Percentiles rank a stretch among this genome's conserved stretches.
These are phyloP conservation scores for Mimosa bimucronata DNA, from an alignment of 306 rosid genomes.

Conservation along the genomic window DNA sequence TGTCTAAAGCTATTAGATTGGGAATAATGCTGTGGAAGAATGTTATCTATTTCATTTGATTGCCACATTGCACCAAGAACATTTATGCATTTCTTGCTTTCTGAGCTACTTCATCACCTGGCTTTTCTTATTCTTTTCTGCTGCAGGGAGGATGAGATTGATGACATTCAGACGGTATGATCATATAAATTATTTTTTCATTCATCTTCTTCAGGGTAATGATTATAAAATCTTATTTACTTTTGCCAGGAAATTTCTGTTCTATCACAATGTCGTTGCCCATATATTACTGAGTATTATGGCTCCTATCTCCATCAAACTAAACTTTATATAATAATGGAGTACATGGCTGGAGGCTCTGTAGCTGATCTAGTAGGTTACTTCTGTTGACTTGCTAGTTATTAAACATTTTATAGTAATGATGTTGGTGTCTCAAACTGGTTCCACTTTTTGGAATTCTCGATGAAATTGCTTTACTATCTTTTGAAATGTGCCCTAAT, in stretches of 20 bases:
- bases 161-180: slow-evolving; percentile 94
- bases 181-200: slow-evolving; percentile 30
- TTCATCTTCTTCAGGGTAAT: slow-evolving; percentile 32
- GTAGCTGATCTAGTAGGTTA: slow-evolving; percentile 97
- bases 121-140: slow-evolving; percentile 36
- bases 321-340: slow-evolving; percentile 98
- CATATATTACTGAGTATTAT: slow-evolving; percentile 92
- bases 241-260: slow-evolving; percentile 94
- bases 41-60: background rate
- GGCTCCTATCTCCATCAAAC: slow-evolving; percentile 95
- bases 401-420: background rate
- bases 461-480: background rate
- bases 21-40: background rate
- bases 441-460: background rate
- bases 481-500: background rate
- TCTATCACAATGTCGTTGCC: slow-evolving; percentile 96
- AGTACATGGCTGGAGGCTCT: slow-evolving; percentile 99
- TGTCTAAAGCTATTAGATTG: background rate
- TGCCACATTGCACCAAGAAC: slow-evolving; percentile 29
- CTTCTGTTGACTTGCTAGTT: slow-evolving; percentile 53
- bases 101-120: slow-evolving; percentile 33
- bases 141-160: slow-evolving; percentile 96
- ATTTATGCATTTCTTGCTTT: slow-evolving; percentile 35
- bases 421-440: slow-evolving; percentile 17
- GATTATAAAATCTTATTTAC: slow-evolving; percentile 26